Evolutionary conservation across 371 early-diverging fungal genomes (phyloP), one percentile per base, ranked within the genome.

Genomic region (Saksenaea oblongispora): DNA sequence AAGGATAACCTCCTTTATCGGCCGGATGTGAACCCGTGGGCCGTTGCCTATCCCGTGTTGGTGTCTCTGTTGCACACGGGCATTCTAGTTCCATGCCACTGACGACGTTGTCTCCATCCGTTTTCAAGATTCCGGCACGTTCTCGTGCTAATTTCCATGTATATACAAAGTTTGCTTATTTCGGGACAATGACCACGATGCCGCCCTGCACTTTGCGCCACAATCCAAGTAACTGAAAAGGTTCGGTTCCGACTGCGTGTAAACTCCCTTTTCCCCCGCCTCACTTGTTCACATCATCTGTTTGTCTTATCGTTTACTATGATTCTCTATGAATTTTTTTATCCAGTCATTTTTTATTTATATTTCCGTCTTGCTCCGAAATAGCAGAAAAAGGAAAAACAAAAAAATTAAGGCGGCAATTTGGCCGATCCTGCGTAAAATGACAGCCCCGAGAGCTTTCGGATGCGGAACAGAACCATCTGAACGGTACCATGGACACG

Each of bases 1-100:
- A 35, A 57, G 58, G 58, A 34, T 37, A 24, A 34, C 39, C 58
- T 35, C 58, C 58, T 57, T 57, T 47, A 37, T 57, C 58, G 58
- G 58, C 58, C 58, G 58, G 51, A 47, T 47, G 51, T 47, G 51
- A 47, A 47, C 51, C 51, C 51, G 51, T 47, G 51, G 51, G 22
- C 51, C 51, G 51, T 47, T 47, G 27, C 51, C 51, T 47, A 47
- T 47, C 51, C 51, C 51, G 51, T 47, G 51, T 47, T 47, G 51
- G 51, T 47, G 51, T 47, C 51, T 17, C 51, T 47, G 51, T 47
- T 22, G 51, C 51, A 47, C 51, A 47, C 24, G 22, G 22, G 51
- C 51, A 47, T 22, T 47, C 51, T 5, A 47, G 51, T 22, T 47
- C 51, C 51, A 47, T 47, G 51, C 51, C 22, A 47, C 51, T 22